Evolutionary conservation across 1,284 basidiomycete genomes (phyloP).

Genomic region (Leccinum pachyderme): DNA sequence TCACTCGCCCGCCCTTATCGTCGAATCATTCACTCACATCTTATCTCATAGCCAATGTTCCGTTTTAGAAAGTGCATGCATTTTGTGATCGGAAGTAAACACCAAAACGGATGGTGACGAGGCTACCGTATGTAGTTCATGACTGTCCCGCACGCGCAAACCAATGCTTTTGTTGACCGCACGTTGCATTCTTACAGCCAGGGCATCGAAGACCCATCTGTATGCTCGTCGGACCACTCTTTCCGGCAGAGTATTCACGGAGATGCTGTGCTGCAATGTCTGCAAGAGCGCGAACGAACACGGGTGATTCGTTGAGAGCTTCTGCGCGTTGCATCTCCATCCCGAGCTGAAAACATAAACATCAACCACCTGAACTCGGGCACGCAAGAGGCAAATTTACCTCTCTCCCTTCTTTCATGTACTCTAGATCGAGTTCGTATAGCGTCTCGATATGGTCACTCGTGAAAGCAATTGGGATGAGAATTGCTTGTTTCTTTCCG

Average conservation of each 20-base stretch:
- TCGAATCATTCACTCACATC: no score
- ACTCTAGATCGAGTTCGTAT: conserved; percentile 95
- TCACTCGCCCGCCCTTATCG: no score
- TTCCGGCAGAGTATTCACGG: conserved; percentile 53
- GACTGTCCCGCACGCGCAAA: conserved; percentile 59
- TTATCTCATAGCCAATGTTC: no score
- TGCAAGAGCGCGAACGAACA: conserved; percentile 94
- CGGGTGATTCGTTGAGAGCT: conserved; percentile 97
- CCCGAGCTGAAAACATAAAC: conserved; percentile 61
- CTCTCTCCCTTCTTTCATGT: conserved; percentile 87
- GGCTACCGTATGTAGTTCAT: not conserved
- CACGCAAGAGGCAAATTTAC: conserved; percentile 42
- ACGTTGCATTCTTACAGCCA: conserved; percentile 87
- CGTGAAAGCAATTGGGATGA: conserved; percentile 97
- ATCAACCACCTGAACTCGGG: conserved; percentile 1
- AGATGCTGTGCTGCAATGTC: conserved; percentile 90
- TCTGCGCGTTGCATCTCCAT: conserved; percentile 90
- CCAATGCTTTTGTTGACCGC: conserved; percentile 87
- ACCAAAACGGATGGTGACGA: no score
- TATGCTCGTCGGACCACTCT: conserved; percentile 61
- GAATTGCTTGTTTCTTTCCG: conserved; percentile 83
- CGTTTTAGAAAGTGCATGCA: no score
- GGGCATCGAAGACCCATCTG: conserved; percentile 92
- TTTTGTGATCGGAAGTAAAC: no score
- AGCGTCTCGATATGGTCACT: conserved; percentile 99